Evolutionary conservation across 2,329 filamentous ascomycete genomes (phyloP), one percentile per base, ranked within the genome.

Genomic region (Penicillium sp.): DNA sequence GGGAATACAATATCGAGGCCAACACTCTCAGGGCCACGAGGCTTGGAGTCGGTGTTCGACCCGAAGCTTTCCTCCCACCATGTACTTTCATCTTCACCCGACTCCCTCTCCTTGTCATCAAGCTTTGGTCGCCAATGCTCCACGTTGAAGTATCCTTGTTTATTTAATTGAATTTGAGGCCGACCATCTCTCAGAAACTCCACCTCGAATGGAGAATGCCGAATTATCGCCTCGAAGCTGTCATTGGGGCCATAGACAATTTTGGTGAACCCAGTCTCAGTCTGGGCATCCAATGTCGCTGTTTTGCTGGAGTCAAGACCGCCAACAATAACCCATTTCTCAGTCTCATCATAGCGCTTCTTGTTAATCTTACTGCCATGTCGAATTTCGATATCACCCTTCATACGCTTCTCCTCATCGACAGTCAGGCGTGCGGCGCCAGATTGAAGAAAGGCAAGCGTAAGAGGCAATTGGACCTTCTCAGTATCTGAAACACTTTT

Each of bases 51-150:
- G 0, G 90, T 97, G 67, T 93, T 95, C 52, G 91, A 90, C 55
- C 91, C 91, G 68, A 98, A 98, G 0, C 80, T 82, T 73, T 98
- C 93, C 5, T 98, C 93, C 93, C 93, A 98, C 89, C 90, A 96
- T 3, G 90, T 96, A 70, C 84, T 86, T 65, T 96, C 87, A 56
- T 75, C 77, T 9, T 72, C 61, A 33, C 67, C 63, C 33, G 66
- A 72, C 54, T 69, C 74, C 48, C 73, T 77, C 48, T 83, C 81
- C 35, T 73, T 70, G 27, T 71, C 75, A 46, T 95, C 90, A 12
- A 89, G 71, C 78, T 95, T 95, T 38, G 85, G 79, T 51, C 93
- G 79, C 93, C 93, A 98, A 66, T 98, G 93, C 68, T 98, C 93
- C 66, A 97, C 72, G 63, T 97, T 98, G 68, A 98, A 67, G 53